Evolutionary conservation across 73 alveolate species (phyloP), one percentile per base, ranked within the genome.

Genomic region (Chromera velia): DNA sequence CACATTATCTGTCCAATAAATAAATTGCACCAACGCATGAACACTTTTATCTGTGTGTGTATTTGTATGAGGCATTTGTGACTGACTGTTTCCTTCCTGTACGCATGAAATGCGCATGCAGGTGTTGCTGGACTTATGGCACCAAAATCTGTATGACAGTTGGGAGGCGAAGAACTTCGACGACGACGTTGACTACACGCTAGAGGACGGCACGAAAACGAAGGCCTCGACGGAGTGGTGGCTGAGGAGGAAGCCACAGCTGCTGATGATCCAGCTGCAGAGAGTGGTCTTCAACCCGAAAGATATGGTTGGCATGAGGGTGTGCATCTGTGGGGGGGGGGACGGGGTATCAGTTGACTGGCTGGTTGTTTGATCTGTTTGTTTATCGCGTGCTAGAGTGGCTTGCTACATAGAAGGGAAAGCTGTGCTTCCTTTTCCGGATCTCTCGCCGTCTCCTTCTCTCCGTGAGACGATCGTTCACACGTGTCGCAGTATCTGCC

Each of bases 221-320:
- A 34, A 77, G 84, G 84, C 84, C 0, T 30, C 32, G 32, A 80
- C 86, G 19, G 65, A 77, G 33, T 71, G 69, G 17, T 80, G 86
- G 86, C 47, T 80, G 9, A 32, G 69, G 6, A 29, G 80, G 18
- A 31, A 40, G 72, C 86, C 86, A n/a, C 69, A 80, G 49, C 72
- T 80, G n/a, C 86, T 80, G 34, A 70, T 80, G 69, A 70, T 80
- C 34, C 86, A 80, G 70, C 73, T 80, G 48, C 86, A 80, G 49
- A 80, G 86, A 0, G 86, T 80, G 34, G 62, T 75, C 24, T 80
- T 80, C 30, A 80, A 80, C 30, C 80, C 72, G 13, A 75, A 67
- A 63, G 69, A 73, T 32, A 78, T 68, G 85, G 84, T 70, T 4
- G 72, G 74, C 30, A 13, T 1, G 32, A 9, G 7, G 7, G 63